Conservation (phyloP, 2,329 filamentous ascomycete species). For the Lachnellula suecica region DNA sequence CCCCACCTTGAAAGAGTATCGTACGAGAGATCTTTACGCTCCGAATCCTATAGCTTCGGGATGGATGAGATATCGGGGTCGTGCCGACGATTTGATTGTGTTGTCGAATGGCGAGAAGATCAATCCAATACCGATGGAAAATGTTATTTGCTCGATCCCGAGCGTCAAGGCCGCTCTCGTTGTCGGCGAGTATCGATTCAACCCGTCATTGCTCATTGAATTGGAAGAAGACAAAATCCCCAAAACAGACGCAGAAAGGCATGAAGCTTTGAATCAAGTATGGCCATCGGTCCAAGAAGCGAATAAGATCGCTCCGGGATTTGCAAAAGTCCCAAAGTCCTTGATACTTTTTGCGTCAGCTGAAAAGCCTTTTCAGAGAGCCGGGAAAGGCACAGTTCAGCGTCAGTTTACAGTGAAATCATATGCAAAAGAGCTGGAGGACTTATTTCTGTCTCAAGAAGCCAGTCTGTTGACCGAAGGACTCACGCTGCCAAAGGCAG, state of each 20-base stretch:
- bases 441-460: constrained; percentile 11
- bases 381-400: constrained; percentile 39
- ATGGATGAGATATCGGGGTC: constrained; percentile 11
- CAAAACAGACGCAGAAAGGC: no score
- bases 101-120: constrained; percentile 43
- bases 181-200: constrained; percentile 30
- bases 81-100: constrained; percentile 10
- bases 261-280: constrained; percentile 23
- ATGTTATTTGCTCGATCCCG: constrained; percentile 35
- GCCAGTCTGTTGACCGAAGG: neutral
- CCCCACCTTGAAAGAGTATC: neutral
- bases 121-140: constrained; percentile 41
- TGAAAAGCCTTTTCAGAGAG: constrained; percentile 34
- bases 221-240: constrained; percentile 2
- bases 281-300: constrained; percentile 33
- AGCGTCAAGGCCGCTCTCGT: constrained; percentile 35
- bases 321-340: constrained; percentile 30
- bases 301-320: constrained; percentile 29
- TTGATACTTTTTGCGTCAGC: constrained; percentile 32
- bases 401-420: constrained; percentile 29
- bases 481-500: constrained; percentile 2
- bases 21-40: neutral
- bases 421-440: constrained; percentile 34
- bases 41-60: constrained; percentile 11
- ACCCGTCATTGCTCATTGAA: constrained; percentile 17